phyloP scores from a whole-genome alignment of 192 early-diverging fungal genomes.

The Rhizophagus clarus region DNA sequence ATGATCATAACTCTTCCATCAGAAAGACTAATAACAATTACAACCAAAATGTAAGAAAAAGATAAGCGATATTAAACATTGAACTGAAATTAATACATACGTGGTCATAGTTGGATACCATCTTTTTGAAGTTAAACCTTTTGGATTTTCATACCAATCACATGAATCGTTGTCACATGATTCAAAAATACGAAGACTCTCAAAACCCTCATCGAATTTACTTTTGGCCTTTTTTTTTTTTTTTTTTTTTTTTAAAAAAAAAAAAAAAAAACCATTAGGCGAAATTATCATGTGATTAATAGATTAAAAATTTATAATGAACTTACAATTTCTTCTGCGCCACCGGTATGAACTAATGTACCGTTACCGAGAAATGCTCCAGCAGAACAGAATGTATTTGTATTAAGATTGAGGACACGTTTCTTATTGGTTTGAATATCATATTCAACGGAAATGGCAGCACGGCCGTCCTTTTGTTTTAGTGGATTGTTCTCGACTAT shows the following conservation, averaged over 20 bases:
- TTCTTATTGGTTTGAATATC: conserved; percentile 47
- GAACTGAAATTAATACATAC: neutral
- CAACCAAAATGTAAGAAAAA: neutral
- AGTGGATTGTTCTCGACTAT: conserved; percentile 48
- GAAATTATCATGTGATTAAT: conserved; percentile 14
- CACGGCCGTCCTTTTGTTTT: conserved; percentile 42
- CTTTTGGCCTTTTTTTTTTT: neutral
- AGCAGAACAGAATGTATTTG: conserved; percentile 60
- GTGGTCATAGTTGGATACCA: conserved; percentile 55
- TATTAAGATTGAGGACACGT: conserved; percentile 44
- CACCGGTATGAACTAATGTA: conserved; percentile 53
- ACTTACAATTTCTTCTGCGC: conserved; percentile 42
- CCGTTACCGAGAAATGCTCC: conserved; percentile 56
- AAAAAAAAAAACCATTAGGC: neutral
- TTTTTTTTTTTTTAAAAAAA: neutral
- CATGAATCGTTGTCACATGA: conserved; percentile 50
- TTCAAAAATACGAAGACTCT: conserved; percentile 48
- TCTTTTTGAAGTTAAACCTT: conserved; percentile 44
- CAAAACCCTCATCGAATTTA: conserved; percentile 39
- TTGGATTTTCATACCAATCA: conserved; percentile 48
- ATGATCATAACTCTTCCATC: conserved; percentile 56
- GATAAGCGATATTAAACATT: neutral
- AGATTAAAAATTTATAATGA: no score
- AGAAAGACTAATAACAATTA: conserved; percentile 26
- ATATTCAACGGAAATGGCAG: conserved; percentile 50